Base-by-base conservation (phyloP, 768 basidiomycete genomes). In the Tephrocybe sp. region DNA sequence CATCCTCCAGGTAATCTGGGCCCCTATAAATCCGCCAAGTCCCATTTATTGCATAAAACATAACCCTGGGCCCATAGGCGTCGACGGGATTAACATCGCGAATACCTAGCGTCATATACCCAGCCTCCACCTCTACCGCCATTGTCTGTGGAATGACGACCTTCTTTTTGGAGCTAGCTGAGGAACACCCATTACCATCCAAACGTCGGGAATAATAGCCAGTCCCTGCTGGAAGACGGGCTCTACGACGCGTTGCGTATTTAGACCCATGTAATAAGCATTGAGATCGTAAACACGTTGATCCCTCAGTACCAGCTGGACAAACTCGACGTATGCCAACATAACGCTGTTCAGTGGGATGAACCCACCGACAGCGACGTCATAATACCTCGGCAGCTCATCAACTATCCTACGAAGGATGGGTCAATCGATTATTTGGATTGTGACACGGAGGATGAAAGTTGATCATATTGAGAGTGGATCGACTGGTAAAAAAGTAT, bases 261-360 rank as follows among this genome's bases (percentile, higher is more conserved):
- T 51, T 4, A 58, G 45, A 22, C 56, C 56, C 14, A 59, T 13
- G 40, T 57, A 53, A 35, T 46, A 58, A 11, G 48, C 32, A 41
- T 53, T 55, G 26, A 61, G 17, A 38, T 58, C 52, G n/a, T n/a
- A n/a, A n/a, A n/a, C n/a, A n/a, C n/a, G n/a, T n/a, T n/a, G n/a
- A n/a, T n/a, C n/a, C n/a, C n/a, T n/a, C n/a, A n/a, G n/a, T n/a
- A n/a, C n/a, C n/a, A 30, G 49, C 8, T 63, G 60, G 60, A 44
- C 40, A 30, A 63, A 61, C 43, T 57, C 56, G 9, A 63, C 62
- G 1, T 63, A 60, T 35, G 60, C 46, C 26, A 58, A 63, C 11
- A 30, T 16, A 13, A 51, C 41, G 13, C 19, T 57, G 9, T 63
- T 60, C 44, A 7, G 16, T 16, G 48, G 35, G 11, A 43, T 63